Percentiles rank a stretch among this genome's conserved stretches.
These are phyloP conservation scores for Lactarius tabidus DNA, from an alignment of 768 basidiomycete genomes.

Conservation along the genomic window DNA sequence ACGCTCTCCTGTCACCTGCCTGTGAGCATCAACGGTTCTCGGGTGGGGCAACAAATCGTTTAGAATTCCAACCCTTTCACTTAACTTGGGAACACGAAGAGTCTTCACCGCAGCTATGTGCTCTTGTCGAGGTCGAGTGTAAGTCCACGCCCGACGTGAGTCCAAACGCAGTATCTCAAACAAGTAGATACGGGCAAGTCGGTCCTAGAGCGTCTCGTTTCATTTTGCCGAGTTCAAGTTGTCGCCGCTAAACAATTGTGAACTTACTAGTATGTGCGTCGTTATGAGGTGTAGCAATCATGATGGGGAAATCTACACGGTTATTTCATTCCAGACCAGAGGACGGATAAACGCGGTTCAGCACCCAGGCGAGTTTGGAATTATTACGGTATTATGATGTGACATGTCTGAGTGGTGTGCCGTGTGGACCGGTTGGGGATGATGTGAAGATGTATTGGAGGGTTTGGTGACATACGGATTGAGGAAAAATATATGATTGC, in stretches of 20 bases:
- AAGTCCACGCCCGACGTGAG: not conserved
- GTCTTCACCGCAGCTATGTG: not conserved
- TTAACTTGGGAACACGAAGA: not conserved
- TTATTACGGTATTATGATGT: not conserved
- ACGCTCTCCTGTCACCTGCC: not conserved
- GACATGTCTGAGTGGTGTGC: not conserved
- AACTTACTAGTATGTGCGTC: not conserved
- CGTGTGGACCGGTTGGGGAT: no score
- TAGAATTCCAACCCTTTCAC: not conserved
- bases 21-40: not conserved
- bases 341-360: no score
- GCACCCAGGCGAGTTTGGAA: not conserved
- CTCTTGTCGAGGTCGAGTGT: not conserved
- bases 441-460: no score
- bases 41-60: not conserved
- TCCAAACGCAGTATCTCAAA: not conserved
- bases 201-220: not conserved
- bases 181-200: not conserved
- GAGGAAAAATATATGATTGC: no score
- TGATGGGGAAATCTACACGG: not conserved
- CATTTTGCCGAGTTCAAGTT: not conserved
- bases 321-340: not conserved
- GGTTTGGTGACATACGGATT: no score
- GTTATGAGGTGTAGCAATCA: not conserved
- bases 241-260: not conserved